Evolutionary conservation across 345 rosid genomes (phyloP), one percentile per base, ranked within the genome.

Genomic region (Brassica carinata): DNA sequence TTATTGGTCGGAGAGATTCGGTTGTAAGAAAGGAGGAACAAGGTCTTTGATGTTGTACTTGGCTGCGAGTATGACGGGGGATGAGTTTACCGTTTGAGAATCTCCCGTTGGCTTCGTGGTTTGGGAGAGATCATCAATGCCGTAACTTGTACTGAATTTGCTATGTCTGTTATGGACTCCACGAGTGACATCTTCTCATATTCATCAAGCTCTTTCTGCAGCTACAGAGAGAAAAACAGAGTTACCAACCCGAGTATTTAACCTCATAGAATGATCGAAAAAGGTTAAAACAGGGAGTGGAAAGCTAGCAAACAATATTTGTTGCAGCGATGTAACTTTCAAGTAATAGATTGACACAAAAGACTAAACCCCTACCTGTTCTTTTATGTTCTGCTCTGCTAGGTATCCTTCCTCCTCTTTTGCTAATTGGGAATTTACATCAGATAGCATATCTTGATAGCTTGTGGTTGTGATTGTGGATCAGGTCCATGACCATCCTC

Each of bases 111-210:
- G 11, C 45, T 8, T 38, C 11, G 45, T 38, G 45, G 4, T 38
- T 38, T 38, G 45, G 45, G 45, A 38, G 45, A 38, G 23, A 19
- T 19, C 23, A 19, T 38, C 45, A 38, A 38, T 38, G 45, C 45
- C 45, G 45, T 38, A 38, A 38, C n/a, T n/a, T n/a, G n/a, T n/a
- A n/a, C 69, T 69, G 83, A 82, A 72, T 82, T 83, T 43, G 90
- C 85, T 84, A 83, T 87, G 19, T 86, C 83, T 85, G 69, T 68
- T 71, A 88, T 74, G 64, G 77, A 77, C 83, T 88, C 90, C 87
- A 92, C 81, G 81, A 87, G 79, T 71, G 81, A 87, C 59, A 87
- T 81, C 87, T 91, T 90, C 81, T 92, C 86, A 84, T 87, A 80
- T 33, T 87, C 91, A 78, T 76, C 73, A 53, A 85, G 78, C 76